These are phyloP conservation scores for Dentipellis sp. DNA, from an alignment of 768 basidiomycete genomes.

Conservation along the genomic window DNA sequence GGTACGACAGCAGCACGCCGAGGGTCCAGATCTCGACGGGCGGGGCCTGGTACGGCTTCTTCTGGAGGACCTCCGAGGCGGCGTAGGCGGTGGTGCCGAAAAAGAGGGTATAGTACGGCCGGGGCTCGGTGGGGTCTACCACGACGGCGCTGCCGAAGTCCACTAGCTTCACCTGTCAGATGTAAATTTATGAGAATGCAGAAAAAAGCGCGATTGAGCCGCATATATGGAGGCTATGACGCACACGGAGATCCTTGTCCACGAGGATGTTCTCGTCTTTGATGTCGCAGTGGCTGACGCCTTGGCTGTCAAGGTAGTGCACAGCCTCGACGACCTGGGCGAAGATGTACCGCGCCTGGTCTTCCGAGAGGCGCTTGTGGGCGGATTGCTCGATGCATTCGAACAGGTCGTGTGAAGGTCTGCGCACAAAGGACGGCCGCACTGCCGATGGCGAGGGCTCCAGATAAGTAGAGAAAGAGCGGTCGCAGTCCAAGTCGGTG, in stretches of 20 bases:
- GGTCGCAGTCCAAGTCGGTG: neutral
- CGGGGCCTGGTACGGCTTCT: constrained; percentile 82
- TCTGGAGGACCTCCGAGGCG: constrained; percentile 85
- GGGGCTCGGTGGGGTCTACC: constrained; percentile 50
- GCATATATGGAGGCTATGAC: constrained; percentile 7
- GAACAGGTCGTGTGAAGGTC: constrained; percentile 86
- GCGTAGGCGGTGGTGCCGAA: constrained; percentile 96
- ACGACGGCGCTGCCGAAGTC: constrained; percentile 91
- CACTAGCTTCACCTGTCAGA: constrained; percentile 76
- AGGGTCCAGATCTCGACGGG: constrained; percentile 97
- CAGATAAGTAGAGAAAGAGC: constrained; percentile 9
- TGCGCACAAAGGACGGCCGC: constrained; percentile 45
- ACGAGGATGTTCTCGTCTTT: constrained; percentile 95
- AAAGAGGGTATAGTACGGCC: constrained; percentile 68
- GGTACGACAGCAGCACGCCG: constrained; percentile 89
- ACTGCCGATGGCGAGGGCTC: constrained; percentile 5
- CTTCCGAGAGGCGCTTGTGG: constrained; percentile 71
- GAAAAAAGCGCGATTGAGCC: constrained; percentile 10
- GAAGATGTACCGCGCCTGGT: constrained; percentile 75
- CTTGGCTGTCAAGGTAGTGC: constrained; percentile 67
- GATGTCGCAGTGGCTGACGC: constrained; percentile 91
- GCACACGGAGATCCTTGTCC: constrained; percentile 61
- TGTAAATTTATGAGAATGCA: too few species aligned
- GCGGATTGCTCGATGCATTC: constrained; percentile 89
- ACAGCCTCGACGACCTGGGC: constrained; percentile 83